Evolutionary conservation across 176 grass and related monocot genomes (phyloP), one percentile per base, ranked within the genome.

Genomic region (Tillandsia leiboldiana): DNA sequence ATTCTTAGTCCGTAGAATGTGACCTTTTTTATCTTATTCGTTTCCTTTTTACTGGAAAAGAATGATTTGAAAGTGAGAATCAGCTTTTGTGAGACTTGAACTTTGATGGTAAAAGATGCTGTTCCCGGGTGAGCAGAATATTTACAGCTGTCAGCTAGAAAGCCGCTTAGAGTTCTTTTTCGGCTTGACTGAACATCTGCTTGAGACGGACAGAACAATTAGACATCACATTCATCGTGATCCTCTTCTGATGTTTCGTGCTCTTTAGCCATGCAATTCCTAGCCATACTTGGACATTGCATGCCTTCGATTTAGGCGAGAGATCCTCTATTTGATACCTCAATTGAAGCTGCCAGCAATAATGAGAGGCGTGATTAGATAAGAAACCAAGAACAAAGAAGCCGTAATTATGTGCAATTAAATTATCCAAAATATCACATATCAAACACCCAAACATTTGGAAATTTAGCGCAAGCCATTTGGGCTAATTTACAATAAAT

Each of bases 261-360:
- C 66, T 86, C 69, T 97, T 97, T 52, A 97, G 58, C 94, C 89
- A 97, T 62, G 74, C 72, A 48, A 97, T 83, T 48, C 94, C 89
- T 15, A 85, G 26, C 51, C 53, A 82, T 68, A 69, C 89, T 75
- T 90, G 86, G 23, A 97, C 54, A 50, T 68, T 75, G 66, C 79
- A 87, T 75, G 77, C 77, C 54, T 72, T 92, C 20, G 72, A 74
- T 69, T 83, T 92, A 3, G 74, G 68, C 3, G 59, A 11, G 9
- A 70, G 27, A 49, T 86, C 82, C 71, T 92, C 89, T 69, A 97
- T 63, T 42, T 85, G 86, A 52, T 97, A 97, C 53, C 87, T 77
- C 53, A 92, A 79, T 69, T 90, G 94, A 51, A 92, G 81, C 94
- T 97, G 85, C 29, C 42, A 62, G 67, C 49, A 50, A 74, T 23